A percentile compares a stretch with the other conserved stretches of the same genome.
Evolutionary conservation across 345 rosid species (phyloP).

Genomic region (Gossypium bickii): DNA sequence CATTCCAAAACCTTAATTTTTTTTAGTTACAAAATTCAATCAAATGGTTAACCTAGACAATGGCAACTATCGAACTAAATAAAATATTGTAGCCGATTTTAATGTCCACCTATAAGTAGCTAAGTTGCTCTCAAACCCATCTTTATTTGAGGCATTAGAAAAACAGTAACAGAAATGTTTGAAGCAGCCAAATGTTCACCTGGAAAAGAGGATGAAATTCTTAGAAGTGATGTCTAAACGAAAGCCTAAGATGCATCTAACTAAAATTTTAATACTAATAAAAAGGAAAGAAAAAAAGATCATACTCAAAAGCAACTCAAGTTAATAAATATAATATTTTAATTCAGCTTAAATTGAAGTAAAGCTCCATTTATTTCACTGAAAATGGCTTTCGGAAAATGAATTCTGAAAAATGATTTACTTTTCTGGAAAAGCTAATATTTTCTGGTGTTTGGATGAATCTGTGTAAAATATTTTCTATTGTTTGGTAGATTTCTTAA

Average conservation of each 20-base stretch:
- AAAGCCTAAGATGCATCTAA: constrained; percentile 46
- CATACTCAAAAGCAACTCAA: not conserved
- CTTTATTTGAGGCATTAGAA: not conserved
- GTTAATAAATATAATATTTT: too few species aligned
- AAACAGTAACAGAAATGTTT: constrained; percentile 8
- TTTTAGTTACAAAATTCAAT: not conserved
- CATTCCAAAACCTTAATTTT: not conserved
- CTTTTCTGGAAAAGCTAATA: too few species aligned
- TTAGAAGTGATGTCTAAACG: constrained; percentile 36
- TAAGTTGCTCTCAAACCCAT: not conserved
- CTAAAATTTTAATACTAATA: constrained; percentile 1
- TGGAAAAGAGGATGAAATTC: constrained; percentile 55
- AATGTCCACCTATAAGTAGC: not conserved
- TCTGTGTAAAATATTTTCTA: too few species aligned
- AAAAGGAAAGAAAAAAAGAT: too few species aligned
- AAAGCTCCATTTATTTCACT: too few species aligned
- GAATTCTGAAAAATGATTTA: too few species aligned
- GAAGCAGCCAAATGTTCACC: constrained; percentile 30
- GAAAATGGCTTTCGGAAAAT: too few species aligned
- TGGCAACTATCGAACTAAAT: not conserved
- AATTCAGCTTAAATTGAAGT: not conserved
- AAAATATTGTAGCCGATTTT: not conserved
- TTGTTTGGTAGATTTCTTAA: too few species aligned
- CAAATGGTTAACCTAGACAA: not conserved
- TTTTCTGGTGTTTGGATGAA: too few species aligned